Evolutionary conservation across 495 filamentous ascomycete species (phyloP).

Genomic region (Friedmanniomyces simplex): DNA sequence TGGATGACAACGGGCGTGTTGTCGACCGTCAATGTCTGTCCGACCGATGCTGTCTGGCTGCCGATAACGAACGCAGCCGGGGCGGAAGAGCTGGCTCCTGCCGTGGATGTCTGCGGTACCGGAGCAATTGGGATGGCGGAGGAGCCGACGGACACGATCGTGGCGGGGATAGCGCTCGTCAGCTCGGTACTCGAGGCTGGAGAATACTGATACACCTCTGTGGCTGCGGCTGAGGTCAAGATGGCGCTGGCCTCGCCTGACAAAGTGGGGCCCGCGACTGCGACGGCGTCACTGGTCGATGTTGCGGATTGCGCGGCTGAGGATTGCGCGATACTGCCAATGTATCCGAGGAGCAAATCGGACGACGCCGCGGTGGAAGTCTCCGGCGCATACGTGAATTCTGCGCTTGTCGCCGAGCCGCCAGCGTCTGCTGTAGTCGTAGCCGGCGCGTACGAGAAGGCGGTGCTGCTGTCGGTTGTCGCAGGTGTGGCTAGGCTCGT

Average conservation of each 20-base stretch:
- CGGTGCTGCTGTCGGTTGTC: neutral
- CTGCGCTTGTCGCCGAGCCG: neutral
- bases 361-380: neutral
- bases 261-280: neutral
- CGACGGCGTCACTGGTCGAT: neutral
- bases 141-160: neutral
- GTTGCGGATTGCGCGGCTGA: neutral
- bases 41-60: constrained; percentile 4
- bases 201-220: neutral
- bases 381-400: constrained; percentile 1
- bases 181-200: neutral
- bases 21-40: constrained; percentile 5
- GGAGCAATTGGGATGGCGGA: neutral
- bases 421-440: neutral
- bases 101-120: neutral
- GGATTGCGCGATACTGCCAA: neutral
- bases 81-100: neutral
- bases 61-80: neutral
- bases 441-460: neutral
- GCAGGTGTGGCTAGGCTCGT: neutral
- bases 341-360: neutral
- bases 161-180: neutral
- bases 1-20: constrained; percentile 6
- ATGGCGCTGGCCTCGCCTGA: neutral
- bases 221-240: neutral